Conservation (phyloP, 768 basidiomycete genomes). For the Strobilomyces confusus region DNA sequence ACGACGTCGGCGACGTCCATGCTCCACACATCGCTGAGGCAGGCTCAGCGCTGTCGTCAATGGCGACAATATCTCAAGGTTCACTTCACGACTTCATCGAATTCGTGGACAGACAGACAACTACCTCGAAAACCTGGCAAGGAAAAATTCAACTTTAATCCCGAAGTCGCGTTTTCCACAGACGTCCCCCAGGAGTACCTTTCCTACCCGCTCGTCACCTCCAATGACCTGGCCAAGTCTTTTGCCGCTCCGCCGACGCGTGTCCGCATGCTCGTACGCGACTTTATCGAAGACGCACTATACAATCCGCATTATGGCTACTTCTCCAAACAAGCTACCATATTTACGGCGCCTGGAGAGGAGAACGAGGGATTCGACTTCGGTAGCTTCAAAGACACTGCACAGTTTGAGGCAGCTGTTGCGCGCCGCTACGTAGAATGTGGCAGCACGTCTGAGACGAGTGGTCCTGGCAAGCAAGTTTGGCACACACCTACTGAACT, state of each 20-base stretch:
- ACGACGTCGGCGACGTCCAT: too few species aligned
- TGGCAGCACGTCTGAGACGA: conserved; percentile 49
- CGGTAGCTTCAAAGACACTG: conserved; percentile 54
- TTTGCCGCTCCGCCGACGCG: conserved; percentile 59
- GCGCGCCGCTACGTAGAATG: conserved; percentile 71
- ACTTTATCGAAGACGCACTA: conserved; percentile 94
- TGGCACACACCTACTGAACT: conserved; percentile 99
- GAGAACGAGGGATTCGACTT: conserved; percentile 62
- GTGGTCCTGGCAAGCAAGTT: conserved; percentile 80
- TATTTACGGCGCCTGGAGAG: conserved; percentile 63
- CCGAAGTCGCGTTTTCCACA: conserved; percentile 50
- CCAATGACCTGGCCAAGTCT: conserved; percentile 58
- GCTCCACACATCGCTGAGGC: conserved; percentile 20
- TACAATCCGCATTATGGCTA: conserved; percentile 99
- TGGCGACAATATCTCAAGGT: conserved; percentile 23
- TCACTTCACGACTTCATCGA: conserved; percentile 22
- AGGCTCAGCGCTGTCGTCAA: conserved; percentile 17
- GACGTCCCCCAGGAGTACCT: conserved; percentile 42
- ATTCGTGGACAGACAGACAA: conserved; percentile 10
- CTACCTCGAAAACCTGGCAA: conserved; percentile 12
- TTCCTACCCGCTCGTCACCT: conserved; percentile 58
- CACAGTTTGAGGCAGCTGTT: conserved; percentile 81
- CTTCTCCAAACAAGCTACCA: conserved; percentile 89
- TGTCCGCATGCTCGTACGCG: conserved; percentile 92
- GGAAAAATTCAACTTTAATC: conserved; percentile 81